These are phyloP conservation scores for Gypsophila paniculata DNA, from an alignment of 179 eudicot species.

Conservation along the genomic window DNA sequence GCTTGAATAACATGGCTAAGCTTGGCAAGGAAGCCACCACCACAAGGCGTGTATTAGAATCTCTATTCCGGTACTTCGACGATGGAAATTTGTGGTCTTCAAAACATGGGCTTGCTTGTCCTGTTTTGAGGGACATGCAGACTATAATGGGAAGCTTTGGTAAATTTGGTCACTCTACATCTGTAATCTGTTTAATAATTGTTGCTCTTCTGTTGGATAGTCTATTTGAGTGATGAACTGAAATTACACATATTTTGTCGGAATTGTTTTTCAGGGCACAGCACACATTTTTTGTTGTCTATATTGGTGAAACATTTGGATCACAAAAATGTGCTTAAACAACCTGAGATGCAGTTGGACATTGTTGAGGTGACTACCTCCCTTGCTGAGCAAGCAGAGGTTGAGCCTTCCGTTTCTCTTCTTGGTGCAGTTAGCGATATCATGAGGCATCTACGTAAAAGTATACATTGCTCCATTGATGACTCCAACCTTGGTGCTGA, in stretches of 20 bases:
- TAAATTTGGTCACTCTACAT: conserved; percentile 22
- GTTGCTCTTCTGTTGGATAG: neutral
- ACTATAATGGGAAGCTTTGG: conserved; percentile 76
- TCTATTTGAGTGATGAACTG: conserved; percentile 3
- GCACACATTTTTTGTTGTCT: conserved; percentile 70
- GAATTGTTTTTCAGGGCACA: conserved; percentile 55
- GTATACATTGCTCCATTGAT: conserved; percentile 73
- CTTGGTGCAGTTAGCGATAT: conserved; percentile 78
- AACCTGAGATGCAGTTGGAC: conserved; percentile 82
- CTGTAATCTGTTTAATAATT: neutral
- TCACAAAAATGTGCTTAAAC: conserved; percentile 84
- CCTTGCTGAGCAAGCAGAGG: conserved; percentile 64
- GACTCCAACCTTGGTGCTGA: conserved; percentile 67
- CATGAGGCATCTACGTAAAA: conserved; percentile 86
- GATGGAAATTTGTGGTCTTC: conserved; percentile 66
- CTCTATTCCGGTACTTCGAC: conserved; percentile 84
- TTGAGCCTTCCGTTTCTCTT: conserved; percentile 67
- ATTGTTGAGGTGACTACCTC: conserved; percentile 64
- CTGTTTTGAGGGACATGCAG: conserved; percentile 88
- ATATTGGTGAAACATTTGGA: conserved; percentile 90
- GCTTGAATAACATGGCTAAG: conserved; percentile 92
- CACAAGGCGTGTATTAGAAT: conserved; percentile 84
- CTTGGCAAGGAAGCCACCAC: conserved; percentile 91
- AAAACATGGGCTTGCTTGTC: conserved; percentile 67
- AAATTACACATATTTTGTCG: conserved; percentile 16